Base-by-base conservation (phyloP, 2,329 filamentous ascomycete species). In the Pseudogymnoascus sp. region DNA sequence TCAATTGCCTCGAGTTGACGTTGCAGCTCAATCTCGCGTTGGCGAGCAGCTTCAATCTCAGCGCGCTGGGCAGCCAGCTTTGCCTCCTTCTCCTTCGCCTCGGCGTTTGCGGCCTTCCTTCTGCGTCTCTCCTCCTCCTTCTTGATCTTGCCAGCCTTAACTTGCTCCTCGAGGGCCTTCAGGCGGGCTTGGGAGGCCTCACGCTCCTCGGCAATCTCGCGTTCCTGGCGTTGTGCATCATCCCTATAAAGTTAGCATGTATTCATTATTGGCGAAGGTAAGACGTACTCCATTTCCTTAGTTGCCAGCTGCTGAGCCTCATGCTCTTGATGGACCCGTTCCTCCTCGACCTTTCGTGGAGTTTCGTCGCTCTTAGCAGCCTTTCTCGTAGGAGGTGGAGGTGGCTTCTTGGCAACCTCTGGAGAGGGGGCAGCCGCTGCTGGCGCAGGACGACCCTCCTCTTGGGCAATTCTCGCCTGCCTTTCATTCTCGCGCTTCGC, bases 121-220 rank as follows among this genome's bases (percentile, higher is more conserved):
- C 84, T 88, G 65, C 87, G 90, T 79, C 96, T 97, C 76, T 97
- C 94, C 73, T 99, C 94, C 67, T 95, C 89, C 75, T 96, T 97
- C 80, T 91, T 93, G 59, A 97, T 77, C 77, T 97, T 99, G 69
- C 92, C 91, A 71, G 92, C 90, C 65, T 87, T 87, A 59, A 97
- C 91, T 74, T 97, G 91, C 72, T 97, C 91, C 74, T 99, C 92
- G 7, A 99, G 83, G 14, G 91, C 91, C 71, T 86, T 90, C 22
- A 97, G 82, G 58, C 92, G 90, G 64, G 89, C 89, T 68, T 89
- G 85, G 39, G 92, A 86, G 60, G 89, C 91, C 69, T 91, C 84
- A 60, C 88, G 88, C 75, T 97, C 91, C 66, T 82, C 85, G 33
- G 83, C 85, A 61, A 96, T 81, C 63, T 95, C 91, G 28, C 89